phyloP scores from a whole-genome alignment of 805 yeast genomes.

The Metschnikowia noctiluminum region DNA sequence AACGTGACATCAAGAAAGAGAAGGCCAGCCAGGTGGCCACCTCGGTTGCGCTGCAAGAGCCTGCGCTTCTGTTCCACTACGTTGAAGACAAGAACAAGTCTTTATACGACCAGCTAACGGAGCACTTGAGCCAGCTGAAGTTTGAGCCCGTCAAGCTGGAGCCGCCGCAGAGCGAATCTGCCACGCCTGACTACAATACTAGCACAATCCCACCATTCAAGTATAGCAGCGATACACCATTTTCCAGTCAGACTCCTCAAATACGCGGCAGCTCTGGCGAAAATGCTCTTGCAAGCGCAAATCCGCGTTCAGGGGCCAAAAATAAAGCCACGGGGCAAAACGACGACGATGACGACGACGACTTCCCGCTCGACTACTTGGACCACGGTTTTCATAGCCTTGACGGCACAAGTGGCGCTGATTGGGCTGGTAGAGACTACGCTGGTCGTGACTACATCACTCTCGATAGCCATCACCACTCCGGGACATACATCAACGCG shows the following conservation, averaged over 20 bases:
- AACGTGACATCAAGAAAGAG: constrained; percentile 86
- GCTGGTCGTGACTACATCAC: constrained; percentile 24
- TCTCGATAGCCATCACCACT: constrained; percentile 21
- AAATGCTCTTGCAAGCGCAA: background rate
- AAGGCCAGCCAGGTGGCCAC: constrained; percentile 58
- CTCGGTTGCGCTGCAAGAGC: constrained; percentile 69
- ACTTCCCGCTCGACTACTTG: constrained; percentile 70
- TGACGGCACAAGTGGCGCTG: background rate
- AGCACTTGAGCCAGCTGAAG: constrained; percentile 33
- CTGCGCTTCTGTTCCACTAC: constrained; percentile 72
- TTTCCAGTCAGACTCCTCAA: background rate
- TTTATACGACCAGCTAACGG: constrained; percentile 53
- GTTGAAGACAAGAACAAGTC: constrained; percentile 44
- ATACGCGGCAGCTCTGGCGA: background rate
- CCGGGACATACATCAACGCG: constrained; percentile 13
- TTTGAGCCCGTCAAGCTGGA: constrained; percentile 15
- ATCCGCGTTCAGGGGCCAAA: background rate
- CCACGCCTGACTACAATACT: background rate
- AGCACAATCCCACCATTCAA: background rate
- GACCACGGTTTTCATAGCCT: constrained; percentile 33
- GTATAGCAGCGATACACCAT: constrained; percentile 1
- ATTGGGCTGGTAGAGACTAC: constrained; percentile 11
- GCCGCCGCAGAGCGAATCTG: background rate
- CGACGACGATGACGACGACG: constrained; percentile 48
- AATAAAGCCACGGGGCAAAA: background rate